phyloP scores from a whole-genome alignment of 2,329 filamentous ascomycete genomes.

The Dryadomyces quercus-mongolicae region DNA sequence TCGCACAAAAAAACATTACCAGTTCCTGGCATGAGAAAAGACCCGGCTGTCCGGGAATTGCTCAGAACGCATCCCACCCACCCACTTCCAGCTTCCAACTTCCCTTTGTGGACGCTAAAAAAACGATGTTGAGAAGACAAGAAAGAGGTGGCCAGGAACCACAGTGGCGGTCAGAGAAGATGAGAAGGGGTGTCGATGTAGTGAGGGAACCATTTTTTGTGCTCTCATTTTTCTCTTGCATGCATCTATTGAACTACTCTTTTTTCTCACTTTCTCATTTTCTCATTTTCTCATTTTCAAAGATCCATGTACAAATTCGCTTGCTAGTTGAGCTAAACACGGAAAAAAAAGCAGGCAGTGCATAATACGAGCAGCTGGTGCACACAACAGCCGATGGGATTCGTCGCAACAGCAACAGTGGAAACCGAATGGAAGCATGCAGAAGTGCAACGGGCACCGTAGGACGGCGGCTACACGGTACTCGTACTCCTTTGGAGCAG shows the following conservation, averaged over 20 bases:
- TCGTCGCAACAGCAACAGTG: background rate
- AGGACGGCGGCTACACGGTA: background rate
- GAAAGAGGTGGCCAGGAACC: too few relatives aligned
- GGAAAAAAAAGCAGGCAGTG: background rate
- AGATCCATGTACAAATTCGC: too few relatives aligned
- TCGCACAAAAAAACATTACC: background rate
- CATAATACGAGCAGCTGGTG: background rate
- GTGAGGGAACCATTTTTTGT: too few relatives aligned
- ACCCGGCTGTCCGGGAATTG: background rate
- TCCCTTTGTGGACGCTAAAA: too few relatives aligned
- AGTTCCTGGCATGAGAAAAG: background rate
- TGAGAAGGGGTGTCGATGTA: too few relatives aligned
- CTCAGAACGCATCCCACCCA: background rate
- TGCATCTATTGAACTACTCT: too few relatives aligned
- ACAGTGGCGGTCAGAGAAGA: too few relatives aligned
- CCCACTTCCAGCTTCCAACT: background rate
- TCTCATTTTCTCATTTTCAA: too few relatives aligned
- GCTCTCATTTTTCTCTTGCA: too few relatives aligned
- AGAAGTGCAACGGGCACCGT: background rate
- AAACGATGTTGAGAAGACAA: too few relatives aligned
- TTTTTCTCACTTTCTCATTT: too few relatives aligned
- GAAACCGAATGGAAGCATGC: background rate
- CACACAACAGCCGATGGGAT: background rate
- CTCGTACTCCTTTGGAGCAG: background rate
- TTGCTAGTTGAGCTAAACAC: background rate